Evolutionary conservation across 2,329 filamentous ascomycete species (phyloP).

Genomic region (Nemania abortiva): DNA sequence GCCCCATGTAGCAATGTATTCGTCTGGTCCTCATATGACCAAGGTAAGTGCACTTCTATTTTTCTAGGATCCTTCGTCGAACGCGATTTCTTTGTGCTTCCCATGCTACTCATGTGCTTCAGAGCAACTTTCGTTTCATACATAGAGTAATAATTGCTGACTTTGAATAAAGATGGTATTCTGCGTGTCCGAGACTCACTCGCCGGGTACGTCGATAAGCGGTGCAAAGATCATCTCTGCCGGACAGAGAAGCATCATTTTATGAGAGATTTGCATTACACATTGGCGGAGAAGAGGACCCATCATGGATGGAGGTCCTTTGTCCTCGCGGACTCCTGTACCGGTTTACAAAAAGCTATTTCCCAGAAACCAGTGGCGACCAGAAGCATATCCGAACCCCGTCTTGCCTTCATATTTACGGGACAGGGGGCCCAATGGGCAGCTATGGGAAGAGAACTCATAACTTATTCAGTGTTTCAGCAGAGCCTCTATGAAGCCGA

Average conservation of each 20-base stretch:
- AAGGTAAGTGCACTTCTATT: slow-evolving; percentile 22
- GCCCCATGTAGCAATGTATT: slow-evolving; percentile 20
- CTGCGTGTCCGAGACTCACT: slow-evolving; percentile 24
- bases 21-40: slow-evolving; percentile 38
- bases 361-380: slow-evolving; percentile 16
- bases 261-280: slow-evolving; percentile 30
- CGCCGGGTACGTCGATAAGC: slow-evolving; percentile 17
- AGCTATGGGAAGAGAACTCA: slow-evolving; percentile 54
- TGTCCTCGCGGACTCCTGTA: slow-evolving; percentile 19
- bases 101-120: not conserved
- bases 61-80: not conserved
- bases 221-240: not conserved
- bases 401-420: slow-evolving; percentile 54
- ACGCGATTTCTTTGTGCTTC: not conserved
- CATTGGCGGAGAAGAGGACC: slow-evolving; percentile 35
- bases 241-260: slow-evolving; percentile 1
- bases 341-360: slow-evolving; percentile 19
- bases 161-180: slow-evolving; percentile 25
- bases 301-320: slow-evolving; percentile 34
- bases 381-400: slow-evolving; percentile 22
- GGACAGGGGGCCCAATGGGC: slow-evolving; percentile 62
- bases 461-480: slow-evolving; percentile 29
- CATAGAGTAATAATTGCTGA: slow-evolving; percentile 3
- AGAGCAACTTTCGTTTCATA: not conserved
- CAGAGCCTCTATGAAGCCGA: slow-evolving; percentile 28